A percentile compares a stretch with the other conserved stretches of the same genome.
Conservation (phyloP, 2,329 filamentous ascomycete species). For the Fusarium bactridioides region DNA sequence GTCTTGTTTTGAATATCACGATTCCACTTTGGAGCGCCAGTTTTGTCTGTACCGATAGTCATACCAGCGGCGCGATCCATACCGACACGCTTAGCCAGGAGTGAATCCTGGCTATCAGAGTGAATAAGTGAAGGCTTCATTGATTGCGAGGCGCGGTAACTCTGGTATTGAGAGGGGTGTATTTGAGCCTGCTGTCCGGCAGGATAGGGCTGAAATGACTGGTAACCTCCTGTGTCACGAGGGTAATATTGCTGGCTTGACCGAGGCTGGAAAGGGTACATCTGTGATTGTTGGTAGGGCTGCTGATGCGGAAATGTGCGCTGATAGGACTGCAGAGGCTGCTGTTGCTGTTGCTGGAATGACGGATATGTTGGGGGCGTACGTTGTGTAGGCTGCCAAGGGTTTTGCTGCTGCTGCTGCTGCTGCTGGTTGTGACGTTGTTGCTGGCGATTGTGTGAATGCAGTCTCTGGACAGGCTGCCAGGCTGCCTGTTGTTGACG, state of each 20-base stretch:
- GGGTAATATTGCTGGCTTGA: slow-evolving; percentile 28
- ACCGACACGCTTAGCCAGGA: slow-evolving; percentile 63
- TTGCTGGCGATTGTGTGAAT: slow-evolving; percentile 28
- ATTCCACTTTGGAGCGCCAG: slow-evolving; percentile 20
- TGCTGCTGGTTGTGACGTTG: slow-evolving; percentile 26
- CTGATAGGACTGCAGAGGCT: slow-evolving; percentile 22
- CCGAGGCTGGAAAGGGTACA: slow-evolving; percentile 23
- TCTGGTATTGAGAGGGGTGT: slow-evolving; percentile 26
- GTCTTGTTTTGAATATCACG: slow-evolving; percentile 22
- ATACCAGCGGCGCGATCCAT: slow-evolving; percentile 58
- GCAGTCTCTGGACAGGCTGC: slow-evolving; percentile 15
- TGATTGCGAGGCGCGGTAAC: slow-evolving; percentile 15
- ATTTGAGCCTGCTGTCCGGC: slow-evolving; percentile 24
- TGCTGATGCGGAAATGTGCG: slow-evolving; percentile 20
- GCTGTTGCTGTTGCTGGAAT: slow-evolving; percentile 33
- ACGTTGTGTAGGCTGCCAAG: slow-evolving; percentile 21
- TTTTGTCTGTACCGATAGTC: slow-evolving; percentile 42
- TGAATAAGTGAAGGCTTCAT: slow-evolving; percentile 22
- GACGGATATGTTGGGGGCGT: slow-evolving; percentile 32
- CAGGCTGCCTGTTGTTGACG: slow-evolving; percentile 29
- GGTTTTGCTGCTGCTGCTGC: slow-evolving; percentile 27
- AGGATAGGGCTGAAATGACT: slow-evolving; percentile 16
- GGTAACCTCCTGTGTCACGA: slow-evolving; percentile 13
- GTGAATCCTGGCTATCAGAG: slow-evolving; percentile 47
- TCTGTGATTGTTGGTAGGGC: slow-evolving; percentile 25